Evolutionary conservation across 2,329 filamentous ascomycete species (phyloP).

Genomic region (Pseudogymnoascus sp.): DNA sequence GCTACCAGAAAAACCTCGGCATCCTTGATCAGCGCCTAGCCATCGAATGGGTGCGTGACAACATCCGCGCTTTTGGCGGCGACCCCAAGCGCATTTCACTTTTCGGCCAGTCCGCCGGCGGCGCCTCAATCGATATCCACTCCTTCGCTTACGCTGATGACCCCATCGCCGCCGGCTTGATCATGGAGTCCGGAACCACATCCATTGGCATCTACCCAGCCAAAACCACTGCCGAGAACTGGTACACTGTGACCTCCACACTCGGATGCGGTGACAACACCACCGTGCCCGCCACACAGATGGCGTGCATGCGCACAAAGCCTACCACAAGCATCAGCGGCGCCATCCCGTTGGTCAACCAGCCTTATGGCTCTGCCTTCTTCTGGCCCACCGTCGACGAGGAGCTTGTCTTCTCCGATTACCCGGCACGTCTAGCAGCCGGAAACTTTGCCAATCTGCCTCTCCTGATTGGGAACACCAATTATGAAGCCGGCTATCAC

Average conservation of each 20-base stretch:
- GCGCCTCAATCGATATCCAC: conserved; percentile 40
- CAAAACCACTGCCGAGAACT: conserved; percentile 13
- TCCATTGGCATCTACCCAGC: neutral
- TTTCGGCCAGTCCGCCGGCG: conserved; percentile 28
- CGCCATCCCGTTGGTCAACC: conserved; percentile 8
- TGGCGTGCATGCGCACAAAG: conserved; percentile 11
- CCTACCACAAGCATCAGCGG: conserved; percentile 6
- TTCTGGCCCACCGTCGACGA: conserved; percentile 11
- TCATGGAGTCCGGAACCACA: conserved; percentile 18
- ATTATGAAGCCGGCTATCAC: conserved; percentile 10
- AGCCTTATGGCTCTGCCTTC: neutral
- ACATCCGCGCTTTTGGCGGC: conserved; percentile 50
- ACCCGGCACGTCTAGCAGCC: conserved; percentile 3
- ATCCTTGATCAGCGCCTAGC: conserved; percentile 51
- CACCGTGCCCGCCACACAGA: conserved; percentile 9
- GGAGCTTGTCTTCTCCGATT: conserved; percentile 12
- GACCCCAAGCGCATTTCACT: conserved; percentile 33
- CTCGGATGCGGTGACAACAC: conserved; percentile 9
- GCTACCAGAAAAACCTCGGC: conserved; percentile 31
- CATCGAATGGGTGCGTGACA: conserved; percentile 50
- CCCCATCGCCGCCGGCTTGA: conserved; percentile 23
- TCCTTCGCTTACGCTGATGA: conserved; percentile 26
- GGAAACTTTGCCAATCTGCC: conserved; percentile 11
- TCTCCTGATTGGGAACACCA: conserved; percentile 13
- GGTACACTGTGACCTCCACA: conserved; percentile 8